Base-by-base conservation (phyloP, 2,329 filamentous ascomycete species). In the Fusarium drepaniforme region DNA sequence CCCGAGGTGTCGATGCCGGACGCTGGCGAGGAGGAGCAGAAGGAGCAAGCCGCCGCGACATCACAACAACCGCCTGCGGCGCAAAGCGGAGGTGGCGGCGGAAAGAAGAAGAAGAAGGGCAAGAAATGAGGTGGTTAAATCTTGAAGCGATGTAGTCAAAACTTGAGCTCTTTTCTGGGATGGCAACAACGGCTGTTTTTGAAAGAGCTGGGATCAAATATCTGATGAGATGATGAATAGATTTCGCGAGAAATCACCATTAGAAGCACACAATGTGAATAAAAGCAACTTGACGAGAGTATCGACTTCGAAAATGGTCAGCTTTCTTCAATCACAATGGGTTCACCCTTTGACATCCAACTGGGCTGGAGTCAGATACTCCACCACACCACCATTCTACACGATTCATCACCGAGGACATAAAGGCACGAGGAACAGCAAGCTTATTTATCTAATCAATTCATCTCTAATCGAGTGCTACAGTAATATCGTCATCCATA, bases 21-120 rank as follows among this genome's bases (percentile, higher is more conserved):
- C 72, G 83, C 82, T 28, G 79, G 80, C 12, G 79, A 77, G 49
- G 78, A 70, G 9, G 62, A 49, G 44, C 44, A 49, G 44, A 49
- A 51, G 46, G 46, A 51, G 46, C 23, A 70, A 64, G 35, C 35
- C 35, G 79, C 33, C 18, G 21, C 56, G 8, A 28, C 79, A 49
- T 76, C 59, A 65, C 70, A 70, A 68, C 30, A 37, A 12, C 58
- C 67, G 66, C 78, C 81, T 69, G 75, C 76, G 60, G 79, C 73
- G 67, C 72, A 77, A 49, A 79, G 78, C 70, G 82, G 81, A 65
- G 83, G 81, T 64, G 83, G 84, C 51, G 86, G 85, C 15, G 84
- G 86, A 40, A 92, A 91, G 83, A 93, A 93, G 85, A 93, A 93
- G 85, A 78, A 78, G 77, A 78, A 78, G 73, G 77, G 77, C 33